Base-by-base conservation (phyloP, 257 asterid genomes). In the Solanum rostratum region DNA sequence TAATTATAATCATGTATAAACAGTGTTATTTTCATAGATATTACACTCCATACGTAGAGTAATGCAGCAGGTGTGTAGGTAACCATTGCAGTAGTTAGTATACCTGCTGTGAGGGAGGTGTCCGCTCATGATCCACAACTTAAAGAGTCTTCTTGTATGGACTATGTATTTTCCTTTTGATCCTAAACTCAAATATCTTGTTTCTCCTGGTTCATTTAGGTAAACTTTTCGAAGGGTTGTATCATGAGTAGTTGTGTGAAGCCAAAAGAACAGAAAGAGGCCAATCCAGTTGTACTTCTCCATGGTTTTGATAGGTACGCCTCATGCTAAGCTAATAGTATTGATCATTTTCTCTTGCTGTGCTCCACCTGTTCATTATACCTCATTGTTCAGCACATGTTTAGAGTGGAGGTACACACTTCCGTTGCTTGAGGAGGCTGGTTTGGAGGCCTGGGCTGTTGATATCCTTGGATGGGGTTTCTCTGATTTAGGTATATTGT, bases 391-490 rank as follows among this genome's bases (percentile, higher is more conserved):
- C 94, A 96, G 98, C 93, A 93, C 99, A 22, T 93, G 97, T 89
- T 91, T 96, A 90, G 99, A 96, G 88, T 96, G 99, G 99, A 93
- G 98, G 88, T 91, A 87, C 87, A 69, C 92, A 2, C 91, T 92
- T 88, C 99, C 99, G 3, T 86, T 96, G 93, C 97, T 96, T 19
- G 99, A 96, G 87, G 98, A 91, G 84, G 93, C 93, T 53, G 98
- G 97, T 14, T 84, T 91, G 20, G 98, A 96, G 86, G 87, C 95
- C 7, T 95, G 99, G 98, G 98, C 97, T 24, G 74, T 96, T 78
- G 99, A 96, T 85, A 88, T 95, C 86, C 92, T 96, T 71, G 99
- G 99, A 71, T 96, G 99, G 99, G 98, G 98, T 66, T 96, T 96
- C 90, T 92, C 98, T 50, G 98, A 96, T 88, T 90, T 95, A 88